Conservation (phyloP, 2,329 filamentous ascomycete genomes). For the Blastomyces silverae region DNA sequence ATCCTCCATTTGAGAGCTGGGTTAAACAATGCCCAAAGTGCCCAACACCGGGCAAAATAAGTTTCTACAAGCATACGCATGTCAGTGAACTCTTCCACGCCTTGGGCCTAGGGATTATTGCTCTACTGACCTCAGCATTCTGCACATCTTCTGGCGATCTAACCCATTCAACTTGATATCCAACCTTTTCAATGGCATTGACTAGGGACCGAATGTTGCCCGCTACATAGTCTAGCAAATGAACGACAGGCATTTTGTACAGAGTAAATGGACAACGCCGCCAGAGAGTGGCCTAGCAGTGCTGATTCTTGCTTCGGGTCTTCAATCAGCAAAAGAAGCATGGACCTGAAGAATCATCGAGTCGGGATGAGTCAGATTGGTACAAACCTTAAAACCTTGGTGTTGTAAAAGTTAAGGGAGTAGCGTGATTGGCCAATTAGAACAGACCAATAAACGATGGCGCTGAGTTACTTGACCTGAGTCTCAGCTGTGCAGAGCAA, state of each 20-base stretch:
- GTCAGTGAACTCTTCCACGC: background rate
- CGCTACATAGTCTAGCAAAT: constrained; percentile 74
- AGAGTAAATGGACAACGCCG: background rate
- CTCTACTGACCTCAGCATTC: constrained; percentile 65
- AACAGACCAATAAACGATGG: background rate
- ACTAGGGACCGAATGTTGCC: constrained; percentile 93
- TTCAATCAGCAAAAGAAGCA: background rate
- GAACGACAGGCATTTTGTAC: constrained; percentile 42
- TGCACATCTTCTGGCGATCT: constrained; percentile 74
- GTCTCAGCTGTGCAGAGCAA: too few relatives aligned
- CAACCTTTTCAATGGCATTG: constrained; percentile 94
- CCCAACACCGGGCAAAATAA: constrained; percentile 92
- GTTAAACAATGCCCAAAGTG: constrained; percentile 95
- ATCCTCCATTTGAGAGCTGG: constrained; percentile 74
- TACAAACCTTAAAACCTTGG: background rate
- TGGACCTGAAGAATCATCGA: background rate
- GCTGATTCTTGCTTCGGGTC: background rate
- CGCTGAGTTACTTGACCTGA: too few relatives aligned
- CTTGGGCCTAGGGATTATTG: background rate
- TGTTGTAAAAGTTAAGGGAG: background rate
- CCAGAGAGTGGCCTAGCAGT: background rate
- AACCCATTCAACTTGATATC: constrained; percentile 90
- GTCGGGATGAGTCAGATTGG: background rate
- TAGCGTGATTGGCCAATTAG: background rate
- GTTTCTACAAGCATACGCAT: constrained; percentile 53